These are phyloP conservation scores for Nepenthes gracilis DNA, from an alignment of 148 eudicot genomes.

Conservation along the genomic window DNA sequence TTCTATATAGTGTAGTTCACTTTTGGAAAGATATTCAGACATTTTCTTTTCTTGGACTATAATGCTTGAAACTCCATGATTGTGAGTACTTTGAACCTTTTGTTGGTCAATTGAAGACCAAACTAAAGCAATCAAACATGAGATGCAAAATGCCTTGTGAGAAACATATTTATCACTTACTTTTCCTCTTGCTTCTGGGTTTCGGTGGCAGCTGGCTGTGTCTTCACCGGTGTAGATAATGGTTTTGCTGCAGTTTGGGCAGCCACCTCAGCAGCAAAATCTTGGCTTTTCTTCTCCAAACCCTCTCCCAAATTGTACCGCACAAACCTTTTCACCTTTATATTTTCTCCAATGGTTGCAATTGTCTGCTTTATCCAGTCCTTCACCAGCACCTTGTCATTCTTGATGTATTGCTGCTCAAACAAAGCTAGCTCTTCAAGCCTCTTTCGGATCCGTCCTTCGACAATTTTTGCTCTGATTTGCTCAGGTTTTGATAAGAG, in stretches of 20 bases:
- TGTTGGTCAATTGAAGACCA: no score
- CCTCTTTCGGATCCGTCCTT: constrained; percentile 85
- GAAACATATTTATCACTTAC: constrained; percentile 30
- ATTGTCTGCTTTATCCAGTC: constrained; percentile 93
- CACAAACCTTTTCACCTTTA: constrained; percentile 75
- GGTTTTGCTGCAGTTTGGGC: constrained; percentile 84
- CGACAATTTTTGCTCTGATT: constrained; percentile 67
- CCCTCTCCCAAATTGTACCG: constrained; percentile 88
- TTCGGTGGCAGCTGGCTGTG: constrained; percentile 47
- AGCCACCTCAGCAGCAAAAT: constrained; percentile 99
- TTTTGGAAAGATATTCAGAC: no score
- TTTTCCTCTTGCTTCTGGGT: constrained; percentile 33
- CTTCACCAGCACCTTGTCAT: constrained; percentile 77
- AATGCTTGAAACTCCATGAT: no score
- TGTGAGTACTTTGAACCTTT: no score
- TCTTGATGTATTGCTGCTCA: constrained; percentile 89
- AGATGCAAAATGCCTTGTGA: no score
- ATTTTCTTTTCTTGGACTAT: no score
- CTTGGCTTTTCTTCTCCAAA: constrained; percentile 73
- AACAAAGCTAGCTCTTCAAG: constrained; percentile 85
- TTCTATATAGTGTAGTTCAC: no score
- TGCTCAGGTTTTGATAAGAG: constrained; percentile 84
- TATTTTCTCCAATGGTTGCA: constrained; percentile 86
- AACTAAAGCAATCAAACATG: no score
- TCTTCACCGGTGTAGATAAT: constrained; percentile 28